Base-by-base conservation (phyloP, 1,284 basidiomycete species). In the Mrakiaceae sp. region DNA sequence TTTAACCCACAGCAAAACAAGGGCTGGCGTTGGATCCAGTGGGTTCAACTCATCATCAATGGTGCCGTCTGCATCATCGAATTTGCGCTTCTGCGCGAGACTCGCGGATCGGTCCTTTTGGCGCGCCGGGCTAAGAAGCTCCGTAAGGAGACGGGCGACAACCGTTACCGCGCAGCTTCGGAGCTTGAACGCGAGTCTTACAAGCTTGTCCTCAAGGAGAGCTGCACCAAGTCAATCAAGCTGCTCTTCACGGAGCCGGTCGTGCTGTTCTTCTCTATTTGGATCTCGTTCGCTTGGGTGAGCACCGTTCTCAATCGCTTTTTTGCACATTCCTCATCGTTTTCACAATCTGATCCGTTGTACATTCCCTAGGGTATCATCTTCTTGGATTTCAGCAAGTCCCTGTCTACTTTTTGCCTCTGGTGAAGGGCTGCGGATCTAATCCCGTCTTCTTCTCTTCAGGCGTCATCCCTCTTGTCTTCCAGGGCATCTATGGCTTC, bases 121-220 rank as follows among this genome's bases (percentile, higher is more conserved):
- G 81, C 79, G 2, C 76, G 79, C n/a, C 76, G 83, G 9, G 86
- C 85, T 8, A 80, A 78, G 68, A 80, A 81, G 68, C 70, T 82
- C 64, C 79, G 87, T 58, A 85, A 84, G 73, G 74, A 82, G 58
- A 85, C 84, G 0, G 84, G 85, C 2, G 80, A 86, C 69, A 68
- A 74, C 14, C 74, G 80, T 11, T 86, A 86, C 73, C 81, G 83
- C 53, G 83, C 87, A 0, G 77, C 79, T 14, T 79, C 83, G 0
- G 87, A 89, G 71, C 81, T 84, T 64, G 83, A 88, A 68, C 78
- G 81, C 39, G 78, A 79, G 0, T 81, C 78, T 62, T 69, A 88
- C 44, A 72, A 74, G 64, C 80, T 77, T 10, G 72, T 88, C 53
- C 83, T 90, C 64, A 82, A 78, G 69, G 81, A 84, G 58, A 84